phyloP scores from a whole-genome alignment of 352 stramenopile species.

The Pythium periplocum region DNA sequence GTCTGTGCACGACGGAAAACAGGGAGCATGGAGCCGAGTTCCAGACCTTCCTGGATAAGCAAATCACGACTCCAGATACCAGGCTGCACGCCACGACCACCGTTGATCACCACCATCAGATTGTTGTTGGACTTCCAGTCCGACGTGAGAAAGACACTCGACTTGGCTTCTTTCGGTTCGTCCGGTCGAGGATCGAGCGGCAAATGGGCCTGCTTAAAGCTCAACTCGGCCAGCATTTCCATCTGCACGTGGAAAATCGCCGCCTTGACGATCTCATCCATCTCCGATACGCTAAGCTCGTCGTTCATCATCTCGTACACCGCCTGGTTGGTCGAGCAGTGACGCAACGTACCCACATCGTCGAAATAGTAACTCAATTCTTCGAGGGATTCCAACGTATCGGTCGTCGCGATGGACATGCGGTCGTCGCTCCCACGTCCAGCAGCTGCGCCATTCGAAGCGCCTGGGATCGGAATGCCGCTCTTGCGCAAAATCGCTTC shows the following conservation, averaged over 20 bases:
- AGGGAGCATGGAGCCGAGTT: constrained; percentile 74
- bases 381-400: constrained; percentile 69
- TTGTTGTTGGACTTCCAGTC: constrained; percentile 60
- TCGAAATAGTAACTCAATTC: constrained; percentile 82
- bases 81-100: constrained; percentile 51
- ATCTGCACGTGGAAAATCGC: constrained; percentile 85
- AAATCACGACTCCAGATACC: constrained; percentile 78
- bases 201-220: constrained; percentile 68
- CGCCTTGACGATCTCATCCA: constrained; percentile 77
- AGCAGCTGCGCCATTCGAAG: constrained; percentile 7
- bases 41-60: constrained; percentile 69
- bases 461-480: constrained; percentile 21
- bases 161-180: constrained; percentile 64
- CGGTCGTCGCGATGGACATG: constrained; percentile 42
- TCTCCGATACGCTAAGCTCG: constrained; percentile 51
- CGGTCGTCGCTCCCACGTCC: constrained; percentile 18
- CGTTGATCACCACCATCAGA: constrained; percentile 68
- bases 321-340: constrained; percentile 66
- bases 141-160: constrained; percentile 63
- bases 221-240: constrained; percentile 75
- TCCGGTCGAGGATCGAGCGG: constrained; percentile 48
- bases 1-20: constrained; percentile 43
- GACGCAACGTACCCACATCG: constrained; percentile 50
- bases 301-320: constrained; percentile 77
- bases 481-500: constrained; percentile 39